phyloP scores from a whole-genome alignment of 495 filamentous ascomycete species.

The Neurospora sp. region DNA sequence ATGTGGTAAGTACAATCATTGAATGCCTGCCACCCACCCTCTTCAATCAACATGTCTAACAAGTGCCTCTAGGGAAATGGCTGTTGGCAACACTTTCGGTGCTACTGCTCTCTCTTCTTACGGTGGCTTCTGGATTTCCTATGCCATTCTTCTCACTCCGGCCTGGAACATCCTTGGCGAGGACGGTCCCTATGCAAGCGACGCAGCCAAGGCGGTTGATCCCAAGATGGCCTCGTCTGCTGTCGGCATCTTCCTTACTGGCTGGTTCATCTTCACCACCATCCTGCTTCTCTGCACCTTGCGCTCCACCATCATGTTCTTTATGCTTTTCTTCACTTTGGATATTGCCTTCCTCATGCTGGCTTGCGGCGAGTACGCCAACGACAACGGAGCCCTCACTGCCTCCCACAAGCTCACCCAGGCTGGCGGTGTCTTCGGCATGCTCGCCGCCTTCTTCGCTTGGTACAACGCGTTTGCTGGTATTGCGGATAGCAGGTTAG shows the following conservation, averaged over 20 bases:
- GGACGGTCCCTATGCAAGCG: slow-evolving; percentile 33
- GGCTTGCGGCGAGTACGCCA: slow-evolving; percentile 57
- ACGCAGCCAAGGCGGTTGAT: slow-evolving; percentile 20
- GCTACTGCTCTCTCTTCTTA: slow-evolving; percentile 94
- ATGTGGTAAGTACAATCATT: slow-evolving; percentile 74
- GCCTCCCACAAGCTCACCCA: slow-evolving; percentile 43
- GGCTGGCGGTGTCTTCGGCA: slow-evolving; percentile 80
- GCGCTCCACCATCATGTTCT: slow-evolving; percentile 92
- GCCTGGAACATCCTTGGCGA: slow-evolving; percentile 49
- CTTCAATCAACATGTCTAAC: not conserved
- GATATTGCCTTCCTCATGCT: slow-evolving; percentile 90
- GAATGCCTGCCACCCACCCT: not conserved
- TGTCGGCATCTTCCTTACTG: slow-evolving; percentile 78
- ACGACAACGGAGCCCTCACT: slow-evolving; percentile 18
- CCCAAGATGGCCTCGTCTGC: slow-evolving; percentile 43
- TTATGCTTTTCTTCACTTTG: slow-evolving; percentile 86
- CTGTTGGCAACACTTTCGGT: slow-evolving; percentile 94
- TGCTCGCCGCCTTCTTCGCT: slow-evolving; percentile 80
- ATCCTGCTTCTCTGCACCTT: slow-evolving; percentile 82
- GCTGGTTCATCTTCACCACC: slow-evolving; percentile 98
- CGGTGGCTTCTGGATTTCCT: slow-evolving; percentile 95
- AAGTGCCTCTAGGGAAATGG: slow-evolving; percentile 72
- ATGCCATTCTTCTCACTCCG: slow-evolving; percentile 80
- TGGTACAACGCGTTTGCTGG: slow-evolving; percentile 97
- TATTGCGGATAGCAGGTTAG: slow-evolving; percentile 81